Evolutionary conservation across 2,329 filamentous ascomycete genomes (phyloP).

Genomic region (Hortaea werneckii): DNA sequence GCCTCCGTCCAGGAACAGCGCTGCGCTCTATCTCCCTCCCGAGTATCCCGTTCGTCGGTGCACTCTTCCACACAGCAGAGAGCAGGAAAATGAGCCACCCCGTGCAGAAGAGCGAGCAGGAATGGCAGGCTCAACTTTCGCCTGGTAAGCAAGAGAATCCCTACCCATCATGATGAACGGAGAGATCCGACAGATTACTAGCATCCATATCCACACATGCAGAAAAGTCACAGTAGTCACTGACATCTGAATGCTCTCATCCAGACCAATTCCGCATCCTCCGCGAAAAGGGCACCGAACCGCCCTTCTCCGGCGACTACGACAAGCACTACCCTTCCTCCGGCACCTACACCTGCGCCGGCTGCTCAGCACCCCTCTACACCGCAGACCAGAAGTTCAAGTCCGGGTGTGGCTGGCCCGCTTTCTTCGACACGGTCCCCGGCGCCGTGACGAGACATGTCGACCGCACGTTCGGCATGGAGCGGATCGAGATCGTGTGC

Average conservation of each 20-base stretch:
- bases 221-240: conserved; percentile 21
- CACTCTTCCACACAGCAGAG: conserved; percentile 57
- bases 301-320: conserved; percentile 67
- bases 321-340: conserved; percentile 70
- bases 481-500: conserved; percentile 86
- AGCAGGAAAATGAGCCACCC: conserved; percentile 61
- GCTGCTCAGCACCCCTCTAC: conserved; percentile 80
- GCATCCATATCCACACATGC: neutral
- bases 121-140: conserved; percentile 81
- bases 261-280: conserved; percentile 92
- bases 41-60: conserved; percentile 65
- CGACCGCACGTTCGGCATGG: conserved; percentile 70
- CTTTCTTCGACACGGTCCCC: conserved; percentile 91
- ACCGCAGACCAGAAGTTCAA: conserved; percentile 91
- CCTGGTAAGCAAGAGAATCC: conserved; percentile 42
- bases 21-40: conserved; percentile 50
- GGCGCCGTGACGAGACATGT: conserved; percentile 76
- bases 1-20: conserved; percentile 21
- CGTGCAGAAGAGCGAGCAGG: conserved; percentile 67
- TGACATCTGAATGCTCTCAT: conserved; percentile 23
- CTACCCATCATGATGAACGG: neutral
- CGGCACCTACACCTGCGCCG: conserved; percentile 81
- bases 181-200: no score
- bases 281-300: conserved; percentile 83
- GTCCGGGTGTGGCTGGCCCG: conserved; percentile 93